A percentile compares a stretch with the other conserved stretches of the same genome.
Evolutionary conservation across 192 early-diverging fungal genomes (phyloP).

Genomic region (Diversispora eburnea): DNA sequence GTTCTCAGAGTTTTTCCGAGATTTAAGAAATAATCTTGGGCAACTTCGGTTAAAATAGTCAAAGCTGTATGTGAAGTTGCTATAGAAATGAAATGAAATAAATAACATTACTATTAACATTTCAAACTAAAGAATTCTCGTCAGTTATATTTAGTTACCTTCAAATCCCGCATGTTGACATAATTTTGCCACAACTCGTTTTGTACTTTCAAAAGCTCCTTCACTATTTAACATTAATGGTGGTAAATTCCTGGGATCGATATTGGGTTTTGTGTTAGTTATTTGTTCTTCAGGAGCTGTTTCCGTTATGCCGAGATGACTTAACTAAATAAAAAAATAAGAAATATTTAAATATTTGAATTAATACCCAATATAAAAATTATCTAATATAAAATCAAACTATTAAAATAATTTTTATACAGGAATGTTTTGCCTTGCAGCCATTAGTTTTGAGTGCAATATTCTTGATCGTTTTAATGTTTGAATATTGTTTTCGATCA

Average conservation of each 20-base stretch:
- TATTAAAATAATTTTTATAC: not conserved
- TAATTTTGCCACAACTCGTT: constrained; percentile 61
- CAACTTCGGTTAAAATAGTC: constrained; percentile 72
- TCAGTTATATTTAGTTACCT: constrained; percentile 35
- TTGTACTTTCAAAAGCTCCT: constrained; percentile 56
- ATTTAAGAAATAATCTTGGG: constrained; percentile 76
- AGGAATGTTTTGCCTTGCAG: constrained; percentile 4
- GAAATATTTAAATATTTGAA: not conserved
- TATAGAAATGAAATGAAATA: too few species aligned
- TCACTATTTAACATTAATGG: constrained; percentile 53
- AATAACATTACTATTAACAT: too few species aligned
- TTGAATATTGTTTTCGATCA: constrained; percentile 44
- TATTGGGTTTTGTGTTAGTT: constrained; percentile 13
- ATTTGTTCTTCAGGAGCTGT: constrained; percentile 23
- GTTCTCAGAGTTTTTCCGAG: constrained; percentile 75
- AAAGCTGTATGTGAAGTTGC: constrained; percentile 44
- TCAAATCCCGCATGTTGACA: constrained; percentile 91
- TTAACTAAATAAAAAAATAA: not conserved
- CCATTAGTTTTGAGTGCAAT: constrained; percentile 42
- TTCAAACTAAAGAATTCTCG: not conserved
- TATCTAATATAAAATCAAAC: not conserved
- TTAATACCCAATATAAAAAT: not conserved
- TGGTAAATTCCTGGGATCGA: constrained; percentile 37
- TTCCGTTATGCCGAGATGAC: constrained; percentile 11
- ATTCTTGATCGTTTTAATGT: constrained; percentile 42